These are phyloP conservation scores for Umbelopsis vinacea DNA, from an alignment of 192 early-diverging fungal genomes.

Conservation along the genomic window DNA sequence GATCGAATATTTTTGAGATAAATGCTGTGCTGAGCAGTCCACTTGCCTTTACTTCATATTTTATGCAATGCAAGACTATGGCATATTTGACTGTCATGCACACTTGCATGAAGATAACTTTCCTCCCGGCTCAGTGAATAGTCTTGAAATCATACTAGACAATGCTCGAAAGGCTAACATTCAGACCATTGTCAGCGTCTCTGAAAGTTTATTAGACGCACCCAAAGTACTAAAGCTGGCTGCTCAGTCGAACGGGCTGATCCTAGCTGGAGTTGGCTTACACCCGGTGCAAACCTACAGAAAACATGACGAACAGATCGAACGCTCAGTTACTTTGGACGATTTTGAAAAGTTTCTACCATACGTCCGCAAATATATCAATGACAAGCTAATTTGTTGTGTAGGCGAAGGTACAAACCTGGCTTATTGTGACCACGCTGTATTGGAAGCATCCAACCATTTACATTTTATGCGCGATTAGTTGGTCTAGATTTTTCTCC, in stretches of 20 bases:
- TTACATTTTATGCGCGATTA: conserved; percentile 38
- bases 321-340: conserved; percentile 37
- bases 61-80: background rate
- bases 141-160: conserved; percentile 34
- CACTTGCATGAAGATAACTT: conserved; percentile 53
- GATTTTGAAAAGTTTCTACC: conserved; percentile 50
- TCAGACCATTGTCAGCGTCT: conserved; percentile 50
- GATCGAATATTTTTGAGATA: background rate
- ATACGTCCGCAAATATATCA: conserved; percentile 43
- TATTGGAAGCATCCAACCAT: conserved; percentile 19
- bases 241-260: conserved; percentile 35
- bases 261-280: conserved; percentile 53
- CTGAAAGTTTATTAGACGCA: conserved; percentile 56
- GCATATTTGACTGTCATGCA: conserved; percentile 60
- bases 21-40: no score
- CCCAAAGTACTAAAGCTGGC: conserved; percentile 45
- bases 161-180: conserved; percentile 47
- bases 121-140: conserved; percentile 20
- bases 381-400: conserved; percentile 33
- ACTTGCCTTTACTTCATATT: background rate
- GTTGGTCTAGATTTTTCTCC: conserved; percentile 59
- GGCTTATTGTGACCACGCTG: background rate
- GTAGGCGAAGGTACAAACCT: conserved; percentile 48
- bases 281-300: conserved; percentile 56
- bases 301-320: conserved; percentile 35